Evolutionary conservation across 2,329 filamentous ascomycete species (phyloP), one percentile per base, ranked within the genome.

Genomic region (Aspergillus hortae): DNA sequence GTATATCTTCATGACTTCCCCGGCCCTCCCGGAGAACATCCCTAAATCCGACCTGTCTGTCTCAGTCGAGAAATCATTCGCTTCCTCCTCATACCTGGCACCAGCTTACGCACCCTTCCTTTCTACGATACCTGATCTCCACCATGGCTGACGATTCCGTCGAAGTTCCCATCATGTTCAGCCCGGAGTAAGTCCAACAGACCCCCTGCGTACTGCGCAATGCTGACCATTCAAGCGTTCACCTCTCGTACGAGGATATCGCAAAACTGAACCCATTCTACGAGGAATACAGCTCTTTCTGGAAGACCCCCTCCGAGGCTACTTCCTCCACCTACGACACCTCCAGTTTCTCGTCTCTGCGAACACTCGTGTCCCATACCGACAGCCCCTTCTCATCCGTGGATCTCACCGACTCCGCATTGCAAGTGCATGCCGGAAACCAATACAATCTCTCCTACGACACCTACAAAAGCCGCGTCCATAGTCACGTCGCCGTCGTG

Each of bases 121-220:
- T 21, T 17, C 21, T 21, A 43, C 9, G 30, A 12, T 48, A 21
- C 32, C 21, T 15, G 15, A 19, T 44, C 21, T 19, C 19, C 36
- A 58, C 49, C 19, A 57, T 59, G 52, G 51, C 23, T 35, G 30
- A 46, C 19, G 38, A 56, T 14, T 57, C 56, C 9, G 58, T 58
- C 51, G 61, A 66, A 44, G 61, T 67, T 12, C 64, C 66, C 42
- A 59, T 67, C 48, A 59, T 67, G 52, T 58, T 62, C 5, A 54
- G 60, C 47, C 58, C 61, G 7, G 61, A 61, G 67, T 67, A 60
- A 57, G 64, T 45, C 3, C 10, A 4, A 25, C 25, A 27, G 38
- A 9, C n/a, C 27, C 14, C 12, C 17, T 10, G 4, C 30, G 36
- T 5, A 14, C 21, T 45, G 23, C n/a, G 6, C 11, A 11, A n/a